Base-by-base conservation (phyloP, 1,284 basidiomycete genomes). In the Austroboletus niveus region DNA sequence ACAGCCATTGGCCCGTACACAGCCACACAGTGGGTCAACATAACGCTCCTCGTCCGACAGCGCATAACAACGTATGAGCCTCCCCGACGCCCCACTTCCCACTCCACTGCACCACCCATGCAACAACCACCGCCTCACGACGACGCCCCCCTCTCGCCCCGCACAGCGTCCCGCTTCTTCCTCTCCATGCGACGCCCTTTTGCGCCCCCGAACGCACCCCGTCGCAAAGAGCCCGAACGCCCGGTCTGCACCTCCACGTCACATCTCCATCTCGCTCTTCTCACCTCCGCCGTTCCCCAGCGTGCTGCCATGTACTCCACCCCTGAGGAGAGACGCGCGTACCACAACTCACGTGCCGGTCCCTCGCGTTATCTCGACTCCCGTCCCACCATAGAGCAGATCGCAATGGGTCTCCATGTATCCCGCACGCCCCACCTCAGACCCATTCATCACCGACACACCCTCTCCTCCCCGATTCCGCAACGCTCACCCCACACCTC, bases 351-450 rank as follows among this genome's bases (percentile, higher is more conserved):
- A 42, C 59, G 66, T 42, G 63, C 60, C n/a, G 51, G 75, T n/a
- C 69, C 68, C 36, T 73, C 76, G 60, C 72, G 71, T 56, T 65
- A 75, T 51, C 65, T 70, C 48, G 69, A 76, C 59, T 62, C 73
- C 30, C 81, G 77, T n/a, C 85, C 85, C 3, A 84, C 82, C 48
- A 74, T 86, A 42, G 80, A 84, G 59, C 85, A 87, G 66, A 87
- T 87, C 56, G 81, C 84, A 15, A 88, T 87, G 84, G 85, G 85
- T 24, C 74, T 87, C 20, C 86, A 87, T 64, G 71, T 85, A 30
- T 88, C 85, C 11, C 80, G 83, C 41, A 88, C 85, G 2, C 85
- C 85, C 6, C 84, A 87, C 63, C 66, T 87, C 29, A 76, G 80
- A 47, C 72, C 77, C 22, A 30, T 47, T 14, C 55, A 50, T 42